Conservation (phyloP, 805 yeast species). For the Hanseniaspora lachancei region DNA sequence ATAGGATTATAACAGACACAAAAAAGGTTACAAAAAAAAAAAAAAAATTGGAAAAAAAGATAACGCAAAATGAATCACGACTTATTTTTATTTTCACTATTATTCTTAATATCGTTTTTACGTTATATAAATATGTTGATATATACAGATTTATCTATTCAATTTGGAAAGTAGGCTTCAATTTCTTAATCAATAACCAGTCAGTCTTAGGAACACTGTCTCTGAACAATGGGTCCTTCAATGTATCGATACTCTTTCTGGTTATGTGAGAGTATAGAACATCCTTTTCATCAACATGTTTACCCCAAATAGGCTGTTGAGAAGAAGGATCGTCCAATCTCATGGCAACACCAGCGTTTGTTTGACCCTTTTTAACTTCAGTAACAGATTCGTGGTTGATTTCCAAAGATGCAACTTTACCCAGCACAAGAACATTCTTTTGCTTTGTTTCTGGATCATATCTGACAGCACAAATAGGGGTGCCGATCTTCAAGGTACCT, state of each 20-base stretch:
- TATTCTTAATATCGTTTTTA: background rate
- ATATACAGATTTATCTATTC: conserved; percentile 21
- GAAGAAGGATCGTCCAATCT: conserved; percentile 85
- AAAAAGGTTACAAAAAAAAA: background rate
- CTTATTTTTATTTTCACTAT: background rate
- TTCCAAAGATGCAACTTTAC: conserved; percentile 85
- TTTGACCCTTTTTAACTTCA: conserved; percentile 81
- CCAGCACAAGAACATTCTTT: conserved; percentile 53
- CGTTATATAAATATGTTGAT: background rate
- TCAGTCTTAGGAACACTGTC: conserved; percentile 88
- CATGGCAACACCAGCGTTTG: conserved; percentile 97
- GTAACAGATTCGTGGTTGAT: conserved; percentile 82
- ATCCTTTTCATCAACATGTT: conserved; percentile 93
- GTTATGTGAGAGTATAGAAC: conserved; percentile 77
- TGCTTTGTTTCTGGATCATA: conserved; percentile 74
- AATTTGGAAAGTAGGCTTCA: conserved; percentile 81
- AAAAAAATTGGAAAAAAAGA: too few species aligned
- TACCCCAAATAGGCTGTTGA: conserved; percentile 96
- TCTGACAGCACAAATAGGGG: conserved; percentile 91
- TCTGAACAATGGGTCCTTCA: conserved; percentile 96
- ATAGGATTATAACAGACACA: too few species aligned
- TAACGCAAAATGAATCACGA: background rate
- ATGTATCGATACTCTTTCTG: conserved; percentile 86
- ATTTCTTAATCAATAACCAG: conserved; percentile 80
- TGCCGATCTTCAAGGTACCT: conserved; percentile 79